Percentiles rank a stretch among this genome's conserved stretches.
Evolutionary conservation across 331 rosid species (phyloP).

Genomic region (Acacia concinna): DNA sequence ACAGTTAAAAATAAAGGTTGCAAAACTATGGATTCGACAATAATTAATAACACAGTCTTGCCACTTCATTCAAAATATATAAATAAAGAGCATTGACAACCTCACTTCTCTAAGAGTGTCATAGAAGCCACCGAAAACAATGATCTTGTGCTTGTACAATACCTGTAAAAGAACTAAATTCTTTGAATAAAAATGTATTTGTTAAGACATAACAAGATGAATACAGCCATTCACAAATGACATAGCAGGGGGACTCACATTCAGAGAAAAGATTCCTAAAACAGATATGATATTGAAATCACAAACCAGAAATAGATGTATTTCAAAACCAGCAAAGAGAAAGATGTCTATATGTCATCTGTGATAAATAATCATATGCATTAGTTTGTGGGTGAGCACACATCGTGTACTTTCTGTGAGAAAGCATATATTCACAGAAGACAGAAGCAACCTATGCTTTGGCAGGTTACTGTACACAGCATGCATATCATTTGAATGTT

Average conservation of each 20-base stretch:
- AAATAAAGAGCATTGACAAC: conserved; percentile 50
- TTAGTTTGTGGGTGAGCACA: background rate
- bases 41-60: conserved; percentile 4
- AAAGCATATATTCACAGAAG: background rate
- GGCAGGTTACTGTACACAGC: background rate
- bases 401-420: background rate
- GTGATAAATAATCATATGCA: background rate
- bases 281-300: conserved; percentile 6
- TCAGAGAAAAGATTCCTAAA: background rate
- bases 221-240: background rate
- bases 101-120: conserved; percentile 99
- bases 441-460: background rate
- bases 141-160: conserved; percentile 94
- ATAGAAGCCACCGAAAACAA: conserved; percentile 97
- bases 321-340: background rate
- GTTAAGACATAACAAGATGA: conserved; percentile 14
- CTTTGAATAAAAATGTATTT: conserved; percentile 12
- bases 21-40: conserved; percentile 15
- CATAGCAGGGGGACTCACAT: background rate
- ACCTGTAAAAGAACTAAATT: conserved; percentile 58
- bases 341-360: background rate
- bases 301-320: background rate
- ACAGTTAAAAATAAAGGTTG: background rate
- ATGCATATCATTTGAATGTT: background rate
- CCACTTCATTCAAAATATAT: background rate